These are phyloP conservation scores for Neurospora sp. DNA, from an alignment of 495 filamentous ascomycete genomes.

Conservation along the genomic window DNA sequence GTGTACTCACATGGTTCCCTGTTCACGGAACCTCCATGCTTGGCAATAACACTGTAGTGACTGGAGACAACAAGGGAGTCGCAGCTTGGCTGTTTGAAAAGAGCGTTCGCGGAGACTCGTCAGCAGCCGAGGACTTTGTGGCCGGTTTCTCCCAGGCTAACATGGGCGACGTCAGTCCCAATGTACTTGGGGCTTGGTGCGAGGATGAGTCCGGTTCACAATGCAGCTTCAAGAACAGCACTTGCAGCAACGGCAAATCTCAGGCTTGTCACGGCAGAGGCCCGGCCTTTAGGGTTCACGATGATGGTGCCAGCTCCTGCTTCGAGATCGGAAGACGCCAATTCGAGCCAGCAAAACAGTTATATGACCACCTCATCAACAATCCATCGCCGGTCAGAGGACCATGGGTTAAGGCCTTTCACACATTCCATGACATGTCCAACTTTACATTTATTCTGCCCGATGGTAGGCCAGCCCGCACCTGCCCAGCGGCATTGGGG, in stretches of 20 bases:
- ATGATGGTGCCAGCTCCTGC: slow-evolving; percentile 67
- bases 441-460: slow-evolving; percentile 62
- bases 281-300: slow-evolving; percentile 61
- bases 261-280: slow-evolving; percentile 79
- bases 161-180: slow-evolving; percentile 88
- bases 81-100: slow-evolving; percentile 82
- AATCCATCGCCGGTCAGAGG: slow-evolving; percentile 43
- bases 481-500: slow-evolving; percentile 87
- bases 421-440: slow-evolving; percentile 67
- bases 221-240: slow-evolving; percentile 69
- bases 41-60: slow-evolving; percentile 85
- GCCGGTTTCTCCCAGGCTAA: slow-evolving; percentile 93
- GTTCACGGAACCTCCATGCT: slow-evolving; percentile 89
- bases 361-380: slow-evolving; percentile 49
- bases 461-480: slow-evolving; percentile 61
- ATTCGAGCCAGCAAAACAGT: slow-evolving; percentile 53
- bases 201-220: slow-evolving; percentile 62
- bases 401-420: slow-evolving; percentile 58
- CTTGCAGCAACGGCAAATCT: slow-evolving; percentile 60
- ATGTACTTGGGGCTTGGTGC: slow-evolving; percentile 75
- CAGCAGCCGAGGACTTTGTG: slow-evolving; percentile 62
- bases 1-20: slow-evolving; percentile 84
- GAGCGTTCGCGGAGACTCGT: slow-evolving; percentile 39
- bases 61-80: slow-evolving; percentile 94
- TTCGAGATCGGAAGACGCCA: slow-evolving; percentile 70